These are phyloP conservation scores for Neurospora sp. DNA, from an alignment of 495 filamentous ascomycete species.

Conservation along the genomic window DNA sequence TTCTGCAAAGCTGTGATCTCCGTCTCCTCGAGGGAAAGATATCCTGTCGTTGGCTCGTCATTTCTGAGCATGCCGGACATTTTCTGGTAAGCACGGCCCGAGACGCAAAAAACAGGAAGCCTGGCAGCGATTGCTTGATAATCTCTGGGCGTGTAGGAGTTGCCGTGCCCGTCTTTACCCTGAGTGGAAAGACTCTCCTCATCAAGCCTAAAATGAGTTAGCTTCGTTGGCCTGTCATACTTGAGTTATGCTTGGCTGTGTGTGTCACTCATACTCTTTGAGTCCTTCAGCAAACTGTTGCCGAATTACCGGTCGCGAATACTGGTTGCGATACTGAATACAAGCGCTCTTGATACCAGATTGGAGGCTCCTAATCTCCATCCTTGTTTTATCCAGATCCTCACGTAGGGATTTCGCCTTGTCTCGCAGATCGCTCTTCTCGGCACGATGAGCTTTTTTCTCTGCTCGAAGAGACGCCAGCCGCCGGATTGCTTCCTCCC, in stretches of 20 bases:
- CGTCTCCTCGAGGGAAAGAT: constrained; percentile 14
- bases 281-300: constrained; percentile 48
- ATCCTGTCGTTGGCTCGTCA: constrained; percentile 10
- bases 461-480: neutral
- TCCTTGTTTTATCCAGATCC: neutral
- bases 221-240: neutral
- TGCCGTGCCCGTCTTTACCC: constrained; percentile 5
- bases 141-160: constrained; percentile 26
- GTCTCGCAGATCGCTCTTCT: neutral
- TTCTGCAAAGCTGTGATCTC: constrained; percentile 44
- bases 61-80: constrained; percentile 42
- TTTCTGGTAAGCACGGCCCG: constrained; percentile 48
- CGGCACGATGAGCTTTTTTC: neutral
- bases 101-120: constrained; percentile 55
- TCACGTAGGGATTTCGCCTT: neutral
- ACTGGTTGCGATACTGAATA: constrained; percentile 44
- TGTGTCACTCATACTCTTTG: constrained; percentile 24
- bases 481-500: neutral
- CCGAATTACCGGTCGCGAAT: constrained; percentile 41
- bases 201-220: constrained; percentile 14
- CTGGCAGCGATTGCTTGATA: constrained; percentile 43
- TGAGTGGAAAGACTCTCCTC: constrained; percentile 4
- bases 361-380: neutral
- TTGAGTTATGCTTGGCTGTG: neutral
- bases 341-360: constrained; percentile 24